Percentiles rank a stretch among this genome's conserved stretches.
phyloP scores from a whole-genome alignment of 2,329 filamentous ascomycete genomes.

The Fusarium cyanostomum region DNA sequence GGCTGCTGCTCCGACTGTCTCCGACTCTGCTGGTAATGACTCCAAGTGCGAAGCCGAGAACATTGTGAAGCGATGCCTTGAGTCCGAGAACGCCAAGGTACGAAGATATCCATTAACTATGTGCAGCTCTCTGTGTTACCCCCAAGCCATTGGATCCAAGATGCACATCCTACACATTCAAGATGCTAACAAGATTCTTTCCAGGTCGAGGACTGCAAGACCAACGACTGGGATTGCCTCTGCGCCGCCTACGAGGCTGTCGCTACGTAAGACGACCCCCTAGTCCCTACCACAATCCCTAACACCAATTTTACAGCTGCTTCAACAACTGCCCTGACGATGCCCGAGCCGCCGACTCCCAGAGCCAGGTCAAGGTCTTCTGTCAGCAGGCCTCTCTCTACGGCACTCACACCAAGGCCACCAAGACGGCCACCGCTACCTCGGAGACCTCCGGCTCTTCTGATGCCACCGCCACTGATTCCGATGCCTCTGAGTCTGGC shows the following conservation, averaged over 20 bases:
- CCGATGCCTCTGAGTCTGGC: constrained; percentile 29
- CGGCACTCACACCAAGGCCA: constrained; percentile 47
- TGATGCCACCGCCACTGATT: constrained; percentile 31
- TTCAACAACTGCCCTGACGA: constrained; percentile 67
- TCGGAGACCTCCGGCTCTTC: constrained; percentile 23
- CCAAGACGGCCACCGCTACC: constrained; percentile 37
- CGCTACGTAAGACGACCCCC: constrained; percentile 53
- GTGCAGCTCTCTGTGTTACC: background rate
- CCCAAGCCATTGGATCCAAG: background rate
- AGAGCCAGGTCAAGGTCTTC: constrained; percentile 54
- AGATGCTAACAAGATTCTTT: background rate
- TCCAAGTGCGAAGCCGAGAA: constrained; percentile 55
- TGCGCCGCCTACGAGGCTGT: constrained; percentile 57
- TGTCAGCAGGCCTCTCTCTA: constrained; percentile 58
- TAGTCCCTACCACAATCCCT: background rate
- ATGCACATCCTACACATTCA: background rate
- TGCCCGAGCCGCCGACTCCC: constrained; percentile 46
- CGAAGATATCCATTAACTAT: background rate
- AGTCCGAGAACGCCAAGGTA: constrained; percentile 52
- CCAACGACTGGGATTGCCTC: constrained; percentile 57
- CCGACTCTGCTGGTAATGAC: constrained; percentile 12
- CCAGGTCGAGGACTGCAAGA: constrained; percentile 50
- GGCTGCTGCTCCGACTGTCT: constrained; percentile 43
- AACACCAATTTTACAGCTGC: constrained; percentile 51
- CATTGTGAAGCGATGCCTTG: constrained; percentile 58